phyloP scores from a whole-genome alignment of 2,329 filamentous ascomycete genomes.

The Pseudogymnoascus sp. region DNA sequence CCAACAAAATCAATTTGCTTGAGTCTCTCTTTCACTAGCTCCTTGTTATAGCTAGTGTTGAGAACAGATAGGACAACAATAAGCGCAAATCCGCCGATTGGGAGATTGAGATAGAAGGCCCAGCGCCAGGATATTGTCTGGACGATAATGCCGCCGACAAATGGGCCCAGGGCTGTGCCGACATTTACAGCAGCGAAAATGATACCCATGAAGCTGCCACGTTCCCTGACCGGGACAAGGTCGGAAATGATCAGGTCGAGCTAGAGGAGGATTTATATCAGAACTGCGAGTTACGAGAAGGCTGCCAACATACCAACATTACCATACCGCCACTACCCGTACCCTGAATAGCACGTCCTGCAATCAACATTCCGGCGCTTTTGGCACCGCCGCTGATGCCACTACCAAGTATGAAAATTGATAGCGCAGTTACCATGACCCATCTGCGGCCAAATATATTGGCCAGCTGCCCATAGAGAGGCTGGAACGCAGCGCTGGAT shows the following conservation, averaged over 20 bases:
- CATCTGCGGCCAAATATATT: constrained; percentile 45
- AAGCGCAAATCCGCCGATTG: constrained; percentile 22
- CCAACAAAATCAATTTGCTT: constrained; percentile 37
- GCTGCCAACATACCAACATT: not conserved
- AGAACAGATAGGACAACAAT: constrained; percentile 21
- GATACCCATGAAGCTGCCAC: constrained; percentile 35
- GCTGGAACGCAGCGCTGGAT: constrained; percentile 37
- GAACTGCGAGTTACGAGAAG: not conserved
- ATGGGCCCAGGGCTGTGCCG: constrained; percentile 32
- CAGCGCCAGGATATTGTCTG: constrained; percentile 36
- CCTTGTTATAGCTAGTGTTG: constrained; percentile 31
- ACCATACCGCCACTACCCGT: constrained; percentile 31
- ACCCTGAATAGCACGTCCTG: constrained; percentile 40
- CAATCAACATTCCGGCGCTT: constrained; percentile 40
- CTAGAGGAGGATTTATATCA: not conserved
- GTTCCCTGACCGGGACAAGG: constrained; percentile 39
- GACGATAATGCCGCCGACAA: constrained; percentile 35
- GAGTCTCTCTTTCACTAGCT: constrained; percentile 28
- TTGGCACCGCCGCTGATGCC: constrained; percentile 42
- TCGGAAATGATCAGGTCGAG: constrained; percentile 43
- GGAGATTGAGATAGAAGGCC: constrained; percentile 40
- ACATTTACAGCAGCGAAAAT: constrained; percentile 33
- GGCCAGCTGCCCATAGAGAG: constrained; percentile 41
- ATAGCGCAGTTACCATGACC: constrained; percentile 33
- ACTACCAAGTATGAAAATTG: constrained; percentile 44